phyloP scores from a whole-genome alignment of 2,329 filamentous ascomycete genomes.

The Chalaropsis thielavioides region DNA sequence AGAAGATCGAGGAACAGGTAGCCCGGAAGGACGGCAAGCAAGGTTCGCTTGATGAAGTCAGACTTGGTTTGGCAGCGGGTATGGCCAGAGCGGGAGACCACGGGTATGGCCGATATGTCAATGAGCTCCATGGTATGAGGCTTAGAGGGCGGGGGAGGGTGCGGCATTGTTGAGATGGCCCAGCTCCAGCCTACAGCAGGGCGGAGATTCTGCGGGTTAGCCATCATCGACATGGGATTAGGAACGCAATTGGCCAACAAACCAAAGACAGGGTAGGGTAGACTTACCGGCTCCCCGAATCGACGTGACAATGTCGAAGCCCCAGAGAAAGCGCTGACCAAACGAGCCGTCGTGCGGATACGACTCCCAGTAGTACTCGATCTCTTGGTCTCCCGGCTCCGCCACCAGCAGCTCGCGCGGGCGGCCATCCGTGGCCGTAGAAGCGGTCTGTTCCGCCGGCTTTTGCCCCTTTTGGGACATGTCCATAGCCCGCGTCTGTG shows the following conservation, averaged over 20 bases:
- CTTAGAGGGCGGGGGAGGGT: conserved; percentile 29
- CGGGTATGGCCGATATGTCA: conserved; percentile 30
- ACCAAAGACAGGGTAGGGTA: not conserved
- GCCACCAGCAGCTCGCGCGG: not conserved
- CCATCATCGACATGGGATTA: not conserved
- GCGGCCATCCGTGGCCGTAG: not conserved
- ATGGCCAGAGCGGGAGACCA: conserved; percentile 33
- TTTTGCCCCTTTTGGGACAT: not conserved
- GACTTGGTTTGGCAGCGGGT: conserved; percentile 27
- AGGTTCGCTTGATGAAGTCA: conserved; percentile 31
- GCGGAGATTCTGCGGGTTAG: not conserved
- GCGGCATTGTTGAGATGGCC: conserved; percentile 36
- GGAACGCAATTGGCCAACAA: not conserved
- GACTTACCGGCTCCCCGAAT: conserved; percentile 40
- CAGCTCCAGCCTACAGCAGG: conserved; percentile 41
- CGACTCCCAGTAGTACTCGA: conserved; percentile 45
- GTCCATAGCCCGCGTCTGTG: not conserved
- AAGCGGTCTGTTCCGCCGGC: not conserved
- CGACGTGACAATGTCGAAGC: conserved; percentile 38
- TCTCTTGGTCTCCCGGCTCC: conserved; percentile 22
- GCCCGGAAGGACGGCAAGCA: conserved; percentile 34
- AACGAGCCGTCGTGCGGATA: conserved; percentile 39
- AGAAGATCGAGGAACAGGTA: conserved; percentile 58
- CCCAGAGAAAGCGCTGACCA: conserved; percentile 38
- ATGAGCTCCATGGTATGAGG: conserved; percentile 28